Evolutionary conservation across 1,284 basidiomycete species (phyloP), one percentile per base, ranked within the genome.

Genomic region (Vanrija sp.): DNA sequence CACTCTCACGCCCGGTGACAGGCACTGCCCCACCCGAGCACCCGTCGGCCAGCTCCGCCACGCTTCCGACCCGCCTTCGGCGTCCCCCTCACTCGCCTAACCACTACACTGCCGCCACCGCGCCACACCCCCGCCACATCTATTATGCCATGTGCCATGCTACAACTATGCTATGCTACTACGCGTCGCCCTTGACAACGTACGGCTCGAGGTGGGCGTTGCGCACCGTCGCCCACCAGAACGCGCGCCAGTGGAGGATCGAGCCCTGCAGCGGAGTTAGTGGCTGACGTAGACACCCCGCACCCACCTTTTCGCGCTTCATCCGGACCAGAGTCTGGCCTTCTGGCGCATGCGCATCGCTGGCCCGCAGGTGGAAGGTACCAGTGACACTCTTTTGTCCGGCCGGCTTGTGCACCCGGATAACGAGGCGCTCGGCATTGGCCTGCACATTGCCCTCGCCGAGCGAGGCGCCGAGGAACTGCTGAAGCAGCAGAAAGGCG

Each of bases 161-260:
- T 34, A 34, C 34, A 34, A 34, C 34, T 34, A 34, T 34, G 34
- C 34, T 10, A 34, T 28, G 28, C 28, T 28, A 28, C 34, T 34
- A 34, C 34, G 34, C 9, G 34, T 75, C 73, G 3, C 72, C 69
- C 26, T 58, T 65, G 43, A 75, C 61, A 19, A 75, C 56, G 46
- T 71, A 71, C 23, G 49, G 66, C 50, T 68, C 69, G 16, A 75
- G 60, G 46, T 62, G 58, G 19, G 57, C 55, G 60, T 67, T 53
- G 34, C 72, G 55, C 19, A 73, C 72, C 2, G 70, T 61, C 10
- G 57, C 53, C 73, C 73, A 75, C 73, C 73, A 75, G 58, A 72
- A 75, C 18, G 67, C 64, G 48, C 66, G 68, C 73, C 73, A 75
- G 51, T 75, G 73, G 42, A 75, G 55, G 15, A 74, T 69, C 9